Evolutionary conservation across 1,284 basidiomycete species (phyloP).

Genomic region (Ceratobasidium sp.): DNA sequence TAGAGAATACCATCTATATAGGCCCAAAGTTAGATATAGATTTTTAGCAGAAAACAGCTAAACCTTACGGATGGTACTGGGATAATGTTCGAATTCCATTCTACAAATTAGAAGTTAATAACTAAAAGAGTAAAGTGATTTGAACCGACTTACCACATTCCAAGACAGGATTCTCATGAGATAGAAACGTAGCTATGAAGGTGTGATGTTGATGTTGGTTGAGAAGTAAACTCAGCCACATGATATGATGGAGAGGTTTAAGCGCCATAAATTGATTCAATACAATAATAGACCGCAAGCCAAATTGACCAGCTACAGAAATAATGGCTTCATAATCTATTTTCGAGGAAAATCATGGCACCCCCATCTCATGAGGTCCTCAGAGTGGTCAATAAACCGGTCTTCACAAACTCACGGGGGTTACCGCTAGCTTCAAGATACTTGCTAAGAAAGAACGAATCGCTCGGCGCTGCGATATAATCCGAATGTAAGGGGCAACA

Average conservation of each 20-base stretch:
- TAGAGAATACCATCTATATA: constrained; percentile 83
- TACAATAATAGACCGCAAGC: too few species aligned
- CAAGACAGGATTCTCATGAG: constrained; percentile 34
- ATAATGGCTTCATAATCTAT: too few species aligned
- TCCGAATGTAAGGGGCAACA: not conserved
- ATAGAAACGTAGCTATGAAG: not conserved
- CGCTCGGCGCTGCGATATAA: constrained; percentile 61
- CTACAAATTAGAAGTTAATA: constrained; percentile 60
- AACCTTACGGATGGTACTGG: constrained; percentile 88
- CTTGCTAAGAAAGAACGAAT: constrained; percentile 78
- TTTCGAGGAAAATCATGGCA: not conserved
- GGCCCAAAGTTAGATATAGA: constrained; percentile 40
- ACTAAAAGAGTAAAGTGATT: not conserved
- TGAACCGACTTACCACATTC: constrained; percentile 22
- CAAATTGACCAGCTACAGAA: too few species aligned
- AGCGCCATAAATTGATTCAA: too few species aligned
- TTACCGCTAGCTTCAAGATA: constrained; percentile 81
- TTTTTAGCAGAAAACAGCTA: not conserved
- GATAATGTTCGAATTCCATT: constrained; percentile 92
- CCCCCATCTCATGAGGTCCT: constrained; percentile 49
- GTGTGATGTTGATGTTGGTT: not conserved
- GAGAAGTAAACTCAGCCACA: not conserved
- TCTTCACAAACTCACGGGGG: constrained; percentile 80
- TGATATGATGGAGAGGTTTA: too few species aligned
- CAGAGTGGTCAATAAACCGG: constrained; percentile 67